Evolutionary conservation across 1,139 yeast species (phyloP), one percentile per base, ranked within the genome.

Genomic region (Candida tunisiensis): DNA sequence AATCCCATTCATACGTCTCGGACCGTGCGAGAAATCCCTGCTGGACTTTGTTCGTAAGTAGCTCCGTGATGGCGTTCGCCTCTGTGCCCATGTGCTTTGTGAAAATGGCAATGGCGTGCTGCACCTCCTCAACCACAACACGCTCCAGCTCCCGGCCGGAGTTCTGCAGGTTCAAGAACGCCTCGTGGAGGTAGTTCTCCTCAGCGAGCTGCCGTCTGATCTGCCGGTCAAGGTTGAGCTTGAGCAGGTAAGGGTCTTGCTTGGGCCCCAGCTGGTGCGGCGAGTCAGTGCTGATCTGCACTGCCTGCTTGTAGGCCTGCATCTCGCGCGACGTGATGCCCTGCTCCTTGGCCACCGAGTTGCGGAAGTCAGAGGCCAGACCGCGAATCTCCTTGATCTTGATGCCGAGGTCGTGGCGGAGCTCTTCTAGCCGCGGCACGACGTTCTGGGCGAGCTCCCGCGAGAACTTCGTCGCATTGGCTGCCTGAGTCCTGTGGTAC

Each of bases 111-210:
- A 83, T 51, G 21, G 91, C 82, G 40, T 71, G 74, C 54, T 85
- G 96, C 29, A 88, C 60, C 47, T 85, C 94, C 48, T 72, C 62
- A 23, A 78, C 82, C 14, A 88, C 91, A 34, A 82, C 88, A 37
- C 75, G 71, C 51, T 85, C 96, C 38, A 91, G 64, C 45, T 83
- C 91, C 33, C 77, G 72, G 25, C 93, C 95, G 1, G 93, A 78
- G 23, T 69, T 68, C 54, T 88, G 94, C 39, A 85, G 61, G 51
- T 88, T 85, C 37, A 73, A 63, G 46, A 69, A 85, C 0, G 96
- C 94, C 45, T 83, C 93, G 42, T 80, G 78, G 29, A 88, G 60
- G 42, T 74, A 75, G 48, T 75, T 77, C 48, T 88, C 96, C 49
- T 83, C 95, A 15, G 65, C 65, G 27, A 88, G 51, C 48, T 82